These are phyloP conservation scores for Fomitopsis betulina DNA, from an alignment of 1,284 basidiomycete species.

Conservation along the genomic window DNA sequence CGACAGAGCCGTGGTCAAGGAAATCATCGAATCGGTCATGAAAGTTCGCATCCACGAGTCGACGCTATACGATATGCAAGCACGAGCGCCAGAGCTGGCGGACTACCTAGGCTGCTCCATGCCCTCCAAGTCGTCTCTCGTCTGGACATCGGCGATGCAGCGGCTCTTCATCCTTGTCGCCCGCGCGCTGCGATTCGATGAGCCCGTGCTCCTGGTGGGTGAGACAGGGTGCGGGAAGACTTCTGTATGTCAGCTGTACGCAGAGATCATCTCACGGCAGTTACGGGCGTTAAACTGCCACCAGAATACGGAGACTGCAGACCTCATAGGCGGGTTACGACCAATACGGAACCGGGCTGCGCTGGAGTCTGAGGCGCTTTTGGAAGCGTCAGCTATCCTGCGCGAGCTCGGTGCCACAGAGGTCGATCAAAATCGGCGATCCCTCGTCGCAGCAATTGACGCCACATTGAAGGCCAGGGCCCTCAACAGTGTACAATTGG, in stretches of 20 bases:
- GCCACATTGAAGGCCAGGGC: constrained; percentile 30
- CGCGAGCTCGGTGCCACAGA: constrained; percentile 34
- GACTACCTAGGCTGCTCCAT: constrained; percentile 53
- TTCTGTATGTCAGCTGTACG: constrained; percentile 90
- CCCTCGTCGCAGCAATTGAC: constrained; percentile 34
- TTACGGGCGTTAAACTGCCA: constrained; percentile 91
- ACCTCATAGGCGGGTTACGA: constrained; percentile 91
- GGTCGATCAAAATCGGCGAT: constrained; percentile 28
- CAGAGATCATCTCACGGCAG: constrained; percentile 58
- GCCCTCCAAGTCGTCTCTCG: constrained; percentile 50
- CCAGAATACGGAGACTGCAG: constrained; percentile 99
- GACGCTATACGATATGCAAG: constrained; percentile 63
- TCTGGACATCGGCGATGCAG: constrained; percentile 94
- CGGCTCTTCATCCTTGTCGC: constrained; percentile 84
- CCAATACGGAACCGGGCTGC: constrained; percentile 81
- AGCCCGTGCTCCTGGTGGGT: constrained; percentile 96
- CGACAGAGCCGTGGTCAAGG: constrained; percentile 87
- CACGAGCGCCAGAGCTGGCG: constrained; percentile 37
- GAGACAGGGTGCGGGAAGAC: constrained; percentile 99
- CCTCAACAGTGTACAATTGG: constrained; percentile 27
- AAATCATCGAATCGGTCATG: constrained; percentile 90
- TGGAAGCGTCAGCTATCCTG: constrained; percentile 40
- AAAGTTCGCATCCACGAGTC: constrained; percentile 80
- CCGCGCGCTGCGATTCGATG: constrained; percentile 83
- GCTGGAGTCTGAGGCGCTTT: constrained; percentile 41